phyloP scores from a whole-genome alignment of 2,329 filamentous ascomycete species.

The Didymella keratinophila region DNA sequence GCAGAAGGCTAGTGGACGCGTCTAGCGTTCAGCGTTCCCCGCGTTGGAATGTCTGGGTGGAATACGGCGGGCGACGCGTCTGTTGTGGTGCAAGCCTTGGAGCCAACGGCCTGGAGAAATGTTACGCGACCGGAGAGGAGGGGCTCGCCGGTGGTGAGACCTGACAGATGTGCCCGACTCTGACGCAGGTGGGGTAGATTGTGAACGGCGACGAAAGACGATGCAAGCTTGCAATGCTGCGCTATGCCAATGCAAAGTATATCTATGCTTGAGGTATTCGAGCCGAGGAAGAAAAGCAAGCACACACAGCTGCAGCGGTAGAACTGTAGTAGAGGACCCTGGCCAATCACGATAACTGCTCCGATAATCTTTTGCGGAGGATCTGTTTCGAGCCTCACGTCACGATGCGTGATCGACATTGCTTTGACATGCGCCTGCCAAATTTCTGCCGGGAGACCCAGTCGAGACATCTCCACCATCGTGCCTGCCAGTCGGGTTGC shows the following conservation, averaged over 20 bases:
- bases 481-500: neutral
- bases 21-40: constrained; percentile 42
- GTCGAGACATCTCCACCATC: neutral
- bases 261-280: neutral
- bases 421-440: constrained; percentile 9
- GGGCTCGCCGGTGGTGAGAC: constrained; percentile 32
- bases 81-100: constrained; percentile 33
- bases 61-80: constrained; percentile 29
- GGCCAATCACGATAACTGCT: constrained; percentile 18
- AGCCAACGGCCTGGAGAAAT: constrained; percentile 24
- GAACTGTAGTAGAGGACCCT: constrained; percentile 1
- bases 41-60: constrained; percentile 21
- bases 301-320: constrained; percentile 2
- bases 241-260: constrained; percentile 7
- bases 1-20: constrained; percentile 38
- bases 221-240: constrained; percentile 9
- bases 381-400: constrained; percentile 6
- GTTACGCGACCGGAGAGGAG: constrained; percentile 38
- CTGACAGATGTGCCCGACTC: constrained; percentile 12
- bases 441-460: neutral
- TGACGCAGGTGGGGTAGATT: constrained; percentile 13
- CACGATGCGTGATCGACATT: constrained; percentile 1
- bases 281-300: constrained; percentile 2
- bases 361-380: constrained; percentile 7
- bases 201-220: constrained; percentile 2